A percentile compares a stretch with the other conserved stretches of the same genome.
Conservation (phyloP, 352 stramenopile species). For the Globisporangium cylindrosporum region DNA sequence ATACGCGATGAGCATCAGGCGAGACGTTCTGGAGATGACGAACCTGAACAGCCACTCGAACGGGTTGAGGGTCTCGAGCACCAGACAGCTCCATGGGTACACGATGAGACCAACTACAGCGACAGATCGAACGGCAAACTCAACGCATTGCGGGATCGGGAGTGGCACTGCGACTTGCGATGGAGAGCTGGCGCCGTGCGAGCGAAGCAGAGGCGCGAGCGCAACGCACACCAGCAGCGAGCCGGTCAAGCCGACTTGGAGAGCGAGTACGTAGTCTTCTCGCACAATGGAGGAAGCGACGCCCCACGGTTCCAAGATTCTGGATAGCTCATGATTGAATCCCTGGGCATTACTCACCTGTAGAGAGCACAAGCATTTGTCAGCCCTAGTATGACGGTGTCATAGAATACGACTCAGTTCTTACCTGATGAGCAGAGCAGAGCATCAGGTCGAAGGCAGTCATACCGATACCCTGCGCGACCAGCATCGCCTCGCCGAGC, state of each 20-base stretch:
- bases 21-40: constrained; percentile 28
- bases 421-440: constrained; percentile 39
- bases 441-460: constrained; percentile 50
- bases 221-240: constrained; percentile 46
- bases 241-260: constrained; percentile 58
- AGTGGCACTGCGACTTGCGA: constrained; percentile 33
- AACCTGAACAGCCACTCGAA: constrained; percentile 57
- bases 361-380: background rate
- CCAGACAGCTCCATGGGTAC: constrained; percentile 66
- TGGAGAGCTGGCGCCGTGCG: constrained; percentile 43
- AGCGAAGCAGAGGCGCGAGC: constrained; percentile 41
- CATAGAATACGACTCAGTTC: background rate
- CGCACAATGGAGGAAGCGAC: constrained; percentile 30
- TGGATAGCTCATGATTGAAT: constrained; percentile 2
- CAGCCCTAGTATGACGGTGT: background rate
- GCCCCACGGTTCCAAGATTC: constrained; percentile 21
- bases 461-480: constrained; percentile 58
- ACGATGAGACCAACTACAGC: constrained; percentile 34
- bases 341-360: background rate
- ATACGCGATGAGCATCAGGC: constrained; percentile 46
- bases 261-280: constrained; percentile 41
- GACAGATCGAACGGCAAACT: constrained; percentile 31
- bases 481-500: constrained; percentile 62
- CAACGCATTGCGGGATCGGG: constrained; percentile 19
- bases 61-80: constrained; percentile 60